Evolutionary conservation across 768 basidiomycete genomes (phyloP), one percentile per base, ranked within the genome.

Genomic region (Boletus rubescentipes): DNA sequence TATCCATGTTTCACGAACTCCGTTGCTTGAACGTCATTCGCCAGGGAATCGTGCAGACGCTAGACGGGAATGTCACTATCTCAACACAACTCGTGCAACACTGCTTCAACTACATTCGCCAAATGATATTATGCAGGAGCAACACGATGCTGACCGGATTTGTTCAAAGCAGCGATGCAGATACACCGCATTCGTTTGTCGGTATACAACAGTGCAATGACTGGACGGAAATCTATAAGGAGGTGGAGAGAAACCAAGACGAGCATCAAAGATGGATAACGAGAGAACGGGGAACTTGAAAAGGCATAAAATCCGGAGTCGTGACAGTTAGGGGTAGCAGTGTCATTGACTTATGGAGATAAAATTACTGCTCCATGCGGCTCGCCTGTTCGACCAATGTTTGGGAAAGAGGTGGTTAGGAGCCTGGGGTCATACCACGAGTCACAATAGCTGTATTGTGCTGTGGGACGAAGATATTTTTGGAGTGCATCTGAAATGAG

Each of bases 1-100:
- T 52, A 46, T 52, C 43, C 37, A 52, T 46, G 51, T 52, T 18
- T 20, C 51, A 46, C 44, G 51, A 46, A 23, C 51, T 46, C 11
- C 44, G 51, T 3, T 52, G 51, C 37, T 32, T 46, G 36, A 39
- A 46, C 16, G 15, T 52, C 20, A 32, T 52, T 46, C 51, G 51
- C 36, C 29, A 46, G 15, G 51, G 43, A 9, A 16, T 52, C 43
- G 20, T 32, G 36, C 43, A 52, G 30, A 18, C 36, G 9, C 38
- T 52, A 23, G 21, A 39, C 35, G 26, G 41, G 37, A 38, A 52
- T 9, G 12, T 15, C 16, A 46, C 51, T 5, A 11, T 23, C 43
- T 39, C 51, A 3, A 18, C 29, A 8, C 36, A 38, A 29, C 51
- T 46, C 26, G 20, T 52, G 29, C 30, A 46, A 8, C 51, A 52